Conservation (phyloP, 2,329 filamentous ascomycete species). For the Fusarium kyushuense region DNA sequence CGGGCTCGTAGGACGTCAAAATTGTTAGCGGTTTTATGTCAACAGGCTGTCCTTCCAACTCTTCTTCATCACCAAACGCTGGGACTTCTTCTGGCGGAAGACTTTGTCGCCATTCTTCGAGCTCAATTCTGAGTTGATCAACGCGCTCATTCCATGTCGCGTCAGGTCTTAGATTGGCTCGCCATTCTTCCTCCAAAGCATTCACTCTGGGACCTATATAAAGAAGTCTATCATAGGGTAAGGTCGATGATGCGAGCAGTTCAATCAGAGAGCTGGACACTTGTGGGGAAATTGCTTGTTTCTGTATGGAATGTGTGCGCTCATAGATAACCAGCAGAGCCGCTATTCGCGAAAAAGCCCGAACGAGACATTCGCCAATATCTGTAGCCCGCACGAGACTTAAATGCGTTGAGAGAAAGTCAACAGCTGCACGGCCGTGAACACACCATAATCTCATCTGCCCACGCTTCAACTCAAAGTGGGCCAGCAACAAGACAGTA, state of each 20-base stretch:
- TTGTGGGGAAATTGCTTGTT: conserved; percentile 4
- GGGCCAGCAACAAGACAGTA: conserved; percentile 26
- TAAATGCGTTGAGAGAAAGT: conserved; percentile 22
- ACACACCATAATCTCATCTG: conserved; percentile 39
- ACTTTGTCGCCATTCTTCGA: conserved; percentile 26
- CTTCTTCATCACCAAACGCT: not conserved
- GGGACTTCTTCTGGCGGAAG: conserved; percentile 12
- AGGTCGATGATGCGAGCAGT: conserved; percentile 3
- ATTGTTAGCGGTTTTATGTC: conserved; percentile 8
- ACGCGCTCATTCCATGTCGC: conserved; percentile 18
- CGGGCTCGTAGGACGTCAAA: conserved; percentile 17
- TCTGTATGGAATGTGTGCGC: conserved; percentile 25
- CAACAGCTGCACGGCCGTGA: conserved; percentile 32
- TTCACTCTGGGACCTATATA: conserved; percentile 30
- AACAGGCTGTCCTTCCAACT: not conserved
- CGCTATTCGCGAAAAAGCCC: conserved; percentile 33
- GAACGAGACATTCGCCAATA: conserved; percentile 26
- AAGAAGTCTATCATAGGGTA: conserved; percentile 25
- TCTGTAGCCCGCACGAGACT: conserved; percentile 2
- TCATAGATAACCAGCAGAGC: conserved; percentile 38
- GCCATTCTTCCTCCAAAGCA: conserved; percentile 35
- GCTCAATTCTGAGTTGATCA: conserved; percentile 4
- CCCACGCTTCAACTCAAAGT: conserved; percentile 31
- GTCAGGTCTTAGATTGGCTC: conserved; percentile 12
- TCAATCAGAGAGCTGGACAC: conserved; percentile 15